phyloP scores from a whole-genome alignment of 2,329 filamentous ascomycete genomes.

The Colletotrichum shisoi region DNA sequence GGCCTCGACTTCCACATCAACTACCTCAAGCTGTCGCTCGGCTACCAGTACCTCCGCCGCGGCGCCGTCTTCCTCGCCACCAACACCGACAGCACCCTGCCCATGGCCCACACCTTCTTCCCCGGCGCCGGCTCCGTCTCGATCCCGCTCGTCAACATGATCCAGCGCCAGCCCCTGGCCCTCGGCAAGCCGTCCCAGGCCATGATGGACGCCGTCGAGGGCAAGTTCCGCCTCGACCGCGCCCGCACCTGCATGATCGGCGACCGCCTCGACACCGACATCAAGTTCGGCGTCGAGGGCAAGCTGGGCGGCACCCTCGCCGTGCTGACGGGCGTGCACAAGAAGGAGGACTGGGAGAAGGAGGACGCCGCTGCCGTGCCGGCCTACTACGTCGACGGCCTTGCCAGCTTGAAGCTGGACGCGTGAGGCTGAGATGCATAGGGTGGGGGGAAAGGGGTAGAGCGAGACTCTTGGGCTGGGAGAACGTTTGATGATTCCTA shows the following conservation, averaged over 20 bases:
- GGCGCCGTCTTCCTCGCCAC: conserved; percentile 91
- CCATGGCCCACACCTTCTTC: conserved; percentile 82
- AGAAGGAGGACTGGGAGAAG: conserved; percentile 82
- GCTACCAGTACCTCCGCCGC: conserved; percentile 82
- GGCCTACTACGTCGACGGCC: conserved; percentile 80
- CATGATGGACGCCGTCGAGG: conserved; percentile 99
- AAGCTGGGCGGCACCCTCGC: conserved; percentile 89
- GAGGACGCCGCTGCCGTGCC: conserved; percentile 75
- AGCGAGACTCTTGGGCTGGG: not conserved
- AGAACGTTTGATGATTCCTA: conserved; percentile 17
- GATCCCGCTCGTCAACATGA: conserved; percentile 78
- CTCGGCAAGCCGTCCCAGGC: conserved; percentile 96
- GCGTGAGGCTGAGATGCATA: conserved; percentile 33
- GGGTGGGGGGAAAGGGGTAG: too few relatives aligned
- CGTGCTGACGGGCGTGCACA: conserved; percentile 88
- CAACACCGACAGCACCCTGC: conserved; percentile 90
- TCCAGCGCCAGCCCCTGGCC: conserved; percentile 72
- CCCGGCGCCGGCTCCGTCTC: conserved; percentile 88
- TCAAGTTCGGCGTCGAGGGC: conserved; percentile 91
- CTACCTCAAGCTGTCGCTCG: conserved; percentile 88
- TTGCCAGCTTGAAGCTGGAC: conserved; percentile 72
- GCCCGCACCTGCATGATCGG: conserved; percentile 93
- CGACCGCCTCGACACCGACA: conserved; percentile 92
- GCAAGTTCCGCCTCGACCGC: conserved; percentile 89
- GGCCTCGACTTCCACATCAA: conserved; percentile 95